A percentile compares a stretch with the other conserved stretches of the same genome.
These are phyloP conservation scores for Hymenoscyphus fraxineus DNA, from an alignment of 2,329 filamentous ascomycete species.

Conservation along the genomic window DNA sequence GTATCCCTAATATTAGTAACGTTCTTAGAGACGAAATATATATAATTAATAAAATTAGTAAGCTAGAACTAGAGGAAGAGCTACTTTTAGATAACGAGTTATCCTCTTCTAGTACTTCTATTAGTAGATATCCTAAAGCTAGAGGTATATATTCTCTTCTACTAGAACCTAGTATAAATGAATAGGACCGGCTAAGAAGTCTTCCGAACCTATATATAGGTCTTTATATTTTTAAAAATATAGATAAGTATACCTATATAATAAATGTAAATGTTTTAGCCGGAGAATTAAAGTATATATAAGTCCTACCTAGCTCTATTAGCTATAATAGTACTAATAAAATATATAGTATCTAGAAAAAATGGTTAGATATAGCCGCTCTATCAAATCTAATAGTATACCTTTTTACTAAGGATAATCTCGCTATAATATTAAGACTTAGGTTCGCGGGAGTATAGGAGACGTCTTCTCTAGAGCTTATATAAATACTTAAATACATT, in stretches of 20 bases:
- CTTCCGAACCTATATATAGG: too few relatives aligned
- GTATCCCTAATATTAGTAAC: too few relatives aligned
- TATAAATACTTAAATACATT: background rate
- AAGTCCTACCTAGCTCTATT: background rate
- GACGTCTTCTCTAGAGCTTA: background rate
- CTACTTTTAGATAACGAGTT: too few relatives aligned
- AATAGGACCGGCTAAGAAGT: too few relatives aligned
- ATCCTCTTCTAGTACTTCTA: too few relatives aligned
- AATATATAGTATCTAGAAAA: background rate
- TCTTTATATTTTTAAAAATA: too few relatives aligned
- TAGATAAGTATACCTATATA: background rate
- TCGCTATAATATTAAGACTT: background rate
- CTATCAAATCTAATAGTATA: background rate
- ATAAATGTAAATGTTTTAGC: background rate
- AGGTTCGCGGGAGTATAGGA: background rate
- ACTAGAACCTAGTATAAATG: too few relatives aligned
- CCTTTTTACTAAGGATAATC: background rate
- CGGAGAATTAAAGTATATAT: background rate
- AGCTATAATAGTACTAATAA: background rate
- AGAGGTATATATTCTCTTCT: too few relatives aligned
- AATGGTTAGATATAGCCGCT: background rate
- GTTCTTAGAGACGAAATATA: too few relatives aligned
- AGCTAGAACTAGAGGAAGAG: too few relatives aligned
- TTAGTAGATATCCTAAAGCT: too few relatives aligned
- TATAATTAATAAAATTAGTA: too few relatives aligned